phyloP scores from a whole-genome alignment of 495 filamentous ascomycete species.

The Lasiosphaeria ovina region DNA sequence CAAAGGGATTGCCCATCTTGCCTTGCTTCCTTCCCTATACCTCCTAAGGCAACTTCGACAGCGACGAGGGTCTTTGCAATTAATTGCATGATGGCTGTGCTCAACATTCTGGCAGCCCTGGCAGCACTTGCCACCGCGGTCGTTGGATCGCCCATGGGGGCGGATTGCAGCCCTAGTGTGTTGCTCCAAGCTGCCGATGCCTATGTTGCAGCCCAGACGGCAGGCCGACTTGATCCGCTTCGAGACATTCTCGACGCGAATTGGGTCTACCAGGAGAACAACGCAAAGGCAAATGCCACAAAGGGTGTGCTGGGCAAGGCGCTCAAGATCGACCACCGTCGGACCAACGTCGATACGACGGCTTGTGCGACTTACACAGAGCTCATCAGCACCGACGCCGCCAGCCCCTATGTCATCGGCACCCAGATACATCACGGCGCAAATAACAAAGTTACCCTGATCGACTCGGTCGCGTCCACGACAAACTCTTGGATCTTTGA shows the following conservation, averaged over 20 bases:
- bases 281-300: slow-evolving; percentile 26
- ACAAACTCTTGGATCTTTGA: slow-evolving; percentile 44
- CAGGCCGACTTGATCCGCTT: slow-evolving; percentile 28
- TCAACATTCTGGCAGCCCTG: slow-evolving; percentile 2
- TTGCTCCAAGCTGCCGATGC: slow-evolving; percentile 40
- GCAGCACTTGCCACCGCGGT: background rate
- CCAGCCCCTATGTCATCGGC: slow-evolving; percentile 41
- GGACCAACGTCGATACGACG: slow-evolving; percentile 30
- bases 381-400: slow-evolving; percentile 33
- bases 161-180: slow-evolving; percentile 19
- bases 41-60: no score
- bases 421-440: slow-evolving; percentile 34
- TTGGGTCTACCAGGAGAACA: slow-evolving; percentile 29
- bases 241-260: slow-evolving; percentile 11
- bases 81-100: background rate
- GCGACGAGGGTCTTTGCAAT: background rate
- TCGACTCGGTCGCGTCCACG: slow-evolving; percentile 41
- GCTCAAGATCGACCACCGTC: slow-evolving; percentile 31
- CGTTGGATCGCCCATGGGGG: slow-evolving; percentile 4
- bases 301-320: slow-evolving; percentile 31
- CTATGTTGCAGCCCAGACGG: slow-evolving; percentile 41
- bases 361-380: slow-evolving; percentile 40
- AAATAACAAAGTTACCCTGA: slow-evolving; percentile 28
- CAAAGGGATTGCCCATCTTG: no score
- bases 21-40: no score